phyloP scores from a whole-genome alignment of 306 rosid genomes.

The Cucurbita argyrosperma region DNA sequence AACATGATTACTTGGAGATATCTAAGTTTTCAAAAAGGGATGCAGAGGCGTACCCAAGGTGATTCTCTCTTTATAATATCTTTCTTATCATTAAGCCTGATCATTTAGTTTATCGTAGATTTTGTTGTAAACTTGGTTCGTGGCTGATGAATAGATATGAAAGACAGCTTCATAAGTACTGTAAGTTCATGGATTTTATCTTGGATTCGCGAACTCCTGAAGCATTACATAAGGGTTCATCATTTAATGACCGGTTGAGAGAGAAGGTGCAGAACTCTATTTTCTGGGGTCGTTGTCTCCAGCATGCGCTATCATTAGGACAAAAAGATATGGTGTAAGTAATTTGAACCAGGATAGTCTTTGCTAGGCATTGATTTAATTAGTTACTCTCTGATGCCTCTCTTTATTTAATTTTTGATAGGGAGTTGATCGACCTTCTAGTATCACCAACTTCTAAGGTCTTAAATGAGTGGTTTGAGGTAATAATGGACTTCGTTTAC shows the following conservation, averaged over 20 bases:
- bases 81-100: neutral
- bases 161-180: constrained; percentile 50
- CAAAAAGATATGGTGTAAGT: constrained; percentile 66
- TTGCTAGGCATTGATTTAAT: neutral
- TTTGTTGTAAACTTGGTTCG: neutral
- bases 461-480: constrained; percentile 76
- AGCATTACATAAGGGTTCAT: constrained; percentile 25
- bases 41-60: constrained; percentile 63
- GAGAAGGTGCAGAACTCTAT: constrained; percentile 42
- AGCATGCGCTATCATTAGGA: constrained; percentile 44
- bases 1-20: constrained; percentile 44
- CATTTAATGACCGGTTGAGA: constrained; percentile 36
- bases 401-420: constrained; percentile 24
- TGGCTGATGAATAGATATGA: constrained; percentile 36
- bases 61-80: neutral
- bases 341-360: neutral
- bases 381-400: neutral
- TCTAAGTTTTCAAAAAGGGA: constrained; percentile 53
- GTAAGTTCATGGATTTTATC: constrained; percentile 54
- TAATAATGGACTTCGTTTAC: constrained; percentile 4
- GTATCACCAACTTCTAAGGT: constrained; percentile 61
- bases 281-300: constrained; percentile 52
- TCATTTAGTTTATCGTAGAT: neutral
- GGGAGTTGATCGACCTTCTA: constrained; percentile 57
- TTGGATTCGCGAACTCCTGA: constrained; percentile 67